A percentile compares a stretch with the other conserved stretches of the same genome.
These are phyloP conservation scores for Castanea crenata DNA, from an alignment of 306 rosid species.

Conservation along the genomic window DNA sequence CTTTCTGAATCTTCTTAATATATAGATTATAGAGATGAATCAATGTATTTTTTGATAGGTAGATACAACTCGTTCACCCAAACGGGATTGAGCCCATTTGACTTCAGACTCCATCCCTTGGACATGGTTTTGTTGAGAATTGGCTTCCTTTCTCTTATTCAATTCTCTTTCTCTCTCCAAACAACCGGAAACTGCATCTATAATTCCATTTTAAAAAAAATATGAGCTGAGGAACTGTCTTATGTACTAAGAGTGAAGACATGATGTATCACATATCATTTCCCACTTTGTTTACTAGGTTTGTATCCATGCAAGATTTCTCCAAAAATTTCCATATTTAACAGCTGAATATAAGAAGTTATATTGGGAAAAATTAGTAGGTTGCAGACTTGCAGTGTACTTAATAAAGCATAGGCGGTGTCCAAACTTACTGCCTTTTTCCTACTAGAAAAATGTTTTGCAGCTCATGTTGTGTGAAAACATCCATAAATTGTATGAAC, in stretches of 20 bases:
- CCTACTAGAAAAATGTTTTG: background rate
- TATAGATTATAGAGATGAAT: too few species aligned
- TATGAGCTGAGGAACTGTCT: background rate
- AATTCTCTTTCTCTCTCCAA: background rate
- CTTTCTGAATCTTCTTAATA: too few species aligned
- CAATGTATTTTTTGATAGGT: background rate
- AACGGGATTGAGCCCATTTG: background rate
- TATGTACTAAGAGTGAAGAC: background rate
- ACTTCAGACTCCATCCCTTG: background rate
- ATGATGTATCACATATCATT: constrained; percentile 10
- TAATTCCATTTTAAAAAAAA: background rate
- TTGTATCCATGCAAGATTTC: background rate
- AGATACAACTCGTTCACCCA: background rate
- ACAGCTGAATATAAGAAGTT: background rate
- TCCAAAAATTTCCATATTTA: background rate
- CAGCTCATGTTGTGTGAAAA: background rate
- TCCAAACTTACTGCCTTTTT: background rate
- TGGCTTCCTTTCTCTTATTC: background rate
- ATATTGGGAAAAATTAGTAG: background rate
- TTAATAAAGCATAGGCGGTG: background rate
- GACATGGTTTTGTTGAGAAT: background rate
- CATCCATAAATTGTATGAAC: background rate
- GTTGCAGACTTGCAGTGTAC: background rate
- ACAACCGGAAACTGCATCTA: too few species aligned
- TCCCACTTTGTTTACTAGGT: background rate